Base-by-base conservation (phyloP, 1,139 yeast genomes). In the Wickerhamomyces sp. region DNA sequence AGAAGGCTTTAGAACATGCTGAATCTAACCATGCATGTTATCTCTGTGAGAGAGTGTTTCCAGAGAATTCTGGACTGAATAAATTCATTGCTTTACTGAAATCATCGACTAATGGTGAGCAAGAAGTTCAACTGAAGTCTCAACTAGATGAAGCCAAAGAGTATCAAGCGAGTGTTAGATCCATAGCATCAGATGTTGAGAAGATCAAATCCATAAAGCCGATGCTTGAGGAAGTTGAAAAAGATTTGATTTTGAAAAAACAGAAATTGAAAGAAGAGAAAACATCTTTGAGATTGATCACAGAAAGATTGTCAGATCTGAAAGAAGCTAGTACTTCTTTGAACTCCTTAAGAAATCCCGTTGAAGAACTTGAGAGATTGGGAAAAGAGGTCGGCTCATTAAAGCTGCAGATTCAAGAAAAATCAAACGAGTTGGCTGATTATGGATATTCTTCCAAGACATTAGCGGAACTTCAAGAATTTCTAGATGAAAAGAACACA, bases 11-110 rank as follows among this genome's bases (percentile, higher is more conserved):
- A 15, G 76, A 78, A 39, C 65, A 79, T 43, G 90, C 93, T 0
- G 68, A 78, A 39, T 61, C 61, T 7, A 73, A 73, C 14, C 72
- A 79, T 35, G 71, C 75, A 45, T 87, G 95, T 60, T 68, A 81
- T 38, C 65, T 87, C 43, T 87, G 95, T 60, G 75, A 78, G 36
- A 67, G 94, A 43, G 66, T 71, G 26, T 85, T 86, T 63, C 76
- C 75, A 35, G 68, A 68, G 2, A 50, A 60, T 6, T 62, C 67
- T 0, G 72, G 70, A 9, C 39, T 59, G 9, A 45, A 56, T 8
- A 54, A 49, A 26, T 49, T 77, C 59, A 44, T 72, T 57, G 47
- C 63, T 52, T 63, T 66, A 54, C 41, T 71, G 41, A 53, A 60
- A 32, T 49, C 52, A 2, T 63, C 64, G 45, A 65, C 71, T 0